Evolutionary conservation across 441 rosid species (phyloP).

Genomic region (Erodium trifolium): DNA sequence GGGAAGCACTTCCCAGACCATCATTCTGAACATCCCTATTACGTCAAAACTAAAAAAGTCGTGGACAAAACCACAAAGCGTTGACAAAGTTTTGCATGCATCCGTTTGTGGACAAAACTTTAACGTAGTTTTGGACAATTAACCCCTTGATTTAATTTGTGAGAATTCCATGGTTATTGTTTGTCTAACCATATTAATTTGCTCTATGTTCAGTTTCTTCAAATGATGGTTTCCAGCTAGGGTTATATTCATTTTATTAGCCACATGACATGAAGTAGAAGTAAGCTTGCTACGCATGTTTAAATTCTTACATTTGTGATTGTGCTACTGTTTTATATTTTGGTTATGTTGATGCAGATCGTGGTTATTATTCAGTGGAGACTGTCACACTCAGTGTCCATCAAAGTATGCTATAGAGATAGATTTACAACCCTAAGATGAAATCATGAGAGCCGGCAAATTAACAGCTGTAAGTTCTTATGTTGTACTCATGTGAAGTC

Average conservation of each 20-base stretch:
- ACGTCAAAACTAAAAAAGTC: too few relatives aligned
- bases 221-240: not conserved
- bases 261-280: slow-evolving; percentile 3
- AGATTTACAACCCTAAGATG: too few relatives aligned
- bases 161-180: not conserved
- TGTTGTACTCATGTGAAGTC: not conserved
- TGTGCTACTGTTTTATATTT: not conserved
- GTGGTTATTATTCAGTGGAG: slow-evolving; percentile 42
- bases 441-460: too few relatives aligned
- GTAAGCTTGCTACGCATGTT: not conserved
- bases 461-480: slow-evolving; percentile 75
- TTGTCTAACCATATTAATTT: not conserved
- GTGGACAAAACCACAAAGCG: too few relatives aligned
- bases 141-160: not conserved
- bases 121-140: too few relatives aligned
- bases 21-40: too few relatives aligned
- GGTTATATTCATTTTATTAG: slow-evolving; percentile 1
- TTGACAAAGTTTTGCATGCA: too few relatives aligned
- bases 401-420: too few relatives aligned
- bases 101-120: too few relatives aligned
- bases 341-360: slow-evolving; percentile 47
- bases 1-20: too few relatives aligned
- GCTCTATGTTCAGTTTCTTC: not conserved
- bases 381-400: too few relatives aligned
- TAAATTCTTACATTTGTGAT: not conserved